Conservation (phyloP, 192 early-diverging fungal genomes). For the Backusella macrospora region DNA sequence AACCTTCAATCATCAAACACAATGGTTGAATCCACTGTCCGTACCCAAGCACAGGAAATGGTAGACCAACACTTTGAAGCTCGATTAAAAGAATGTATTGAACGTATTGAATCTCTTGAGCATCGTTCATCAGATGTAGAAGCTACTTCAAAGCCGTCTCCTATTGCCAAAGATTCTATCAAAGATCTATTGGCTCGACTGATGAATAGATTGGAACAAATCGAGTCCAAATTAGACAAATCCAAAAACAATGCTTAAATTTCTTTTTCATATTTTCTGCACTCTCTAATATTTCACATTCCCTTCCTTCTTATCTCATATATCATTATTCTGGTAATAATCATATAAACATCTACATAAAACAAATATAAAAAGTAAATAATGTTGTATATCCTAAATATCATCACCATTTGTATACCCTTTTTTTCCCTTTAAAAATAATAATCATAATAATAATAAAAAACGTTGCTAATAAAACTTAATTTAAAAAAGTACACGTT, state of each 20-base stretch:
- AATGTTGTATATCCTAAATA: not conserved
- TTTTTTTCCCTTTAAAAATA: not conserved
- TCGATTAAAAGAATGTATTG: slow-evolving; percentile 36
- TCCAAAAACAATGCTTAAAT: slow-evolving; percentile 2
- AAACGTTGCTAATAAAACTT: slow-evolving; percentile 13
- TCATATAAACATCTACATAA: slow-evolving; percentile 1
- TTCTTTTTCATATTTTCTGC: not conserved
- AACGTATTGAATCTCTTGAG: slow-evolving; percentile 22
- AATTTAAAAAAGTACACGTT: slow-evolving; percentile 11
- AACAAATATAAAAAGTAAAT: slow-evolving; percentile 7
- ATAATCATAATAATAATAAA: not conserved
- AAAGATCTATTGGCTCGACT: slow-evolving; percentile 8
- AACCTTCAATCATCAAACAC: slow-evolving; percentile 68
- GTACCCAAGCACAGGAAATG: slow-evolving; percentile 66
- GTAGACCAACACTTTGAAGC: slow-evolving; percentile 48
- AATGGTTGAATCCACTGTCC: slow-evolving; percentile 78
- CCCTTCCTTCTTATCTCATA: not conserved
- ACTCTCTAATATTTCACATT: not conserved
- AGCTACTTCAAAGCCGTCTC: not conserved
- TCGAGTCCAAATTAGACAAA: slow-evolving; percentile 30
- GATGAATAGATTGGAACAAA: slow-evolving; percentile 23
- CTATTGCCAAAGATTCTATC: not conserved
- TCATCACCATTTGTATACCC: slow-evolving; percentile 4
- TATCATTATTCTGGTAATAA: slow-evolving; percentile 2
- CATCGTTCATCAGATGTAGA: not conserved